Evolutionary conservation across 345 rosid species (phyloP).

Genomic region (Clausena lansium): DNA sequence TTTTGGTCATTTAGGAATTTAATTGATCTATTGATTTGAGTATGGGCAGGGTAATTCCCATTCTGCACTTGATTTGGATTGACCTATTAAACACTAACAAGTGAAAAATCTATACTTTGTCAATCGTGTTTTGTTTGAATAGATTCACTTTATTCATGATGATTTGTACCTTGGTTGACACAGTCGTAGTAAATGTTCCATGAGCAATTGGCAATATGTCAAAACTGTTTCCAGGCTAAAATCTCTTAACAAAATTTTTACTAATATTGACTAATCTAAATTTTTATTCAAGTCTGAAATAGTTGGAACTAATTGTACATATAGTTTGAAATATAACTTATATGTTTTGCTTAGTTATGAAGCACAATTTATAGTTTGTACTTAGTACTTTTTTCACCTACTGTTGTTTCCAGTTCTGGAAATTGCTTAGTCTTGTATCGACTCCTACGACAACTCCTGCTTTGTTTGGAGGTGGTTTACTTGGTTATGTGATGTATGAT

Average conservation of each 20-base stretch:
- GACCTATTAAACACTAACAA: not conserved
- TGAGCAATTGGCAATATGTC: not conserved
- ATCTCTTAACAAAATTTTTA: not conserved
- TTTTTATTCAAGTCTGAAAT: not conserved
- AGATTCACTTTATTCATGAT: not conserved
- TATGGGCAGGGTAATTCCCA: not conserved
- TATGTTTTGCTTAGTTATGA: not conserved
- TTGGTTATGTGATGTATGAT: constrained; percentile 89
- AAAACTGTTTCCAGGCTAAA: not conserved
- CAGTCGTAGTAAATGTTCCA: not conserved
- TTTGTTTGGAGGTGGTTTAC: constrained; percentile 81
- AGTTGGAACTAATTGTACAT: not conserved
- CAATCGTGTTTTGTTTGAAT: not conserved
- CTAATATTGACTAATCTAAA: not conserved
- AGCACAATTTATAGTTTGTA: not conserved
- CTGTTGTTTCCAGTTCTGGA: constrained; percentile 63
- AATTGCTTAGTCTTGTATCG: constrained; percentile 49
- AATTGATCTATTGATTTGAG: not conserved
- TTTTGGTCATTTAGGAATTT: not conserved
- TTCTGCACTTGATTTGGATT: not conserved
- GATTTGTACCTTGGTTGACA: not conserved
- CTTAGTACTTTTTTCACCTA: not conserved
- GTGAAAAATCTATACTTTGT: not conserved
- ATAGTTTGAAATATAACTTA: not conserved
- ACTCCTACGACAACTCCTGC: constrained; percentile 78